Evolutionary conservation across 345 rosid species (phyloP).

Genomic region (Luvunga scandens): DNA sequence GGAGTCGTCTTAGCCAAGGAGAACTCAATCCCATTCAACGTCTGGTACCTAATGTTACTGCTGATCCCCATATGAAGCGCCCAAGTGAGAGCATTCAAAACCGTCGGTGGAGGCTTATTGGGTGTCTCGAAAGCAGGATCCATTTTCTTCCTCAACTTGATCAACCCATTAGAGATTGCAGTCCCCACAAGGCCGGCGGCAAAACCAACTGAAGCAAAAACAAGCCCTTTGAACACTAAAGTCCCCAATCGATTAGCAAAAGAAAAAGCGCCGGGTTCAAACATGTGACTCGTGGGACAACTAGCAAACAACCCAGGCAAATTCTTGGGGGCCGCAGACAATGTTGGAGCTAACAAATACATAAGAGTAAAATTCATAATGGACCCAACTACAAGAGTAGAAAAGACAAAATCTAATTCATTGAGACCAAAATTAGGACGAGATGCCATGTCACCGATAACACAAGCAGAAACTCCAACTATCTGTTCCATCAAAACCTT

Average conservation of each 20-base stretch:
- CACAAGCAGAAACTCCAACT: constrained; percentile 85
- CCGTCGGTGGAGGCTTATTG: constrained; percentile 83
- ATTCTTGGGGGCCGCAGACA: constrained; percentile 33
- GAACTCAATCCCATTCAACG: constrained; percentile 80
- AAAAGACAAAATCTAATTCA: constrained; percentile 94
- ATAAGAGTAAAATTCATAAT: constrained; percentile 86
- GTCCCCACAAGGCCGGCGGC: constrained; percentile 96
- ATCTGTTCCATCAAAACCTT: constrained; percentile 95
- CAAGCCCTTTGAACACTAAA: constrained; percentile 70
- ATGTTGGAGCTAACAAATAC: constrained; percentile 88
- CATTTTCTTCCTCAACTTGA: constrained; percentile 90
- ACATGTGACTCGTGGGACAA: constrained; percentile 93
- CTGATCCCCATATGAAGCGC: constrained; percentile 91
- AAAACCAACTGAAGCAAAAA: constrained; percentile 85
- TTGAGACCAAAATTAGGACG: constrained; percentile 95
- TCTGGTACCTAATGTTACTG: constrained; percentile 89
- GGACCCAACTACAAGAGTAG: constrained; percentile 82
- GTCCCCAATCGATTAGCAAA: constrained; percentile 66
- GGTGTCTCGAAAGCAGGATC: constrained; percentile 87
- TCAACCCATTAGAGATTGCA: constrained; percentile 72
- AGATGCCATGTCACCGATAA: constrained; percentile 95
- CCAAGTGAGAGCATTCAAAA: constrained; percentile 87
- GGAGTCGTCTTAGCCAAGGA: constrained; percentile 60
- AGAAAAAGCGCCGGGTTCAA: constrained; percentile 66
- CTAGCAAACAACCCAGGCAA: constrained; percentile 73